Conservation (phyloP, 768 basidiomycete species). For the Pleurotus sapidus region DNA sequence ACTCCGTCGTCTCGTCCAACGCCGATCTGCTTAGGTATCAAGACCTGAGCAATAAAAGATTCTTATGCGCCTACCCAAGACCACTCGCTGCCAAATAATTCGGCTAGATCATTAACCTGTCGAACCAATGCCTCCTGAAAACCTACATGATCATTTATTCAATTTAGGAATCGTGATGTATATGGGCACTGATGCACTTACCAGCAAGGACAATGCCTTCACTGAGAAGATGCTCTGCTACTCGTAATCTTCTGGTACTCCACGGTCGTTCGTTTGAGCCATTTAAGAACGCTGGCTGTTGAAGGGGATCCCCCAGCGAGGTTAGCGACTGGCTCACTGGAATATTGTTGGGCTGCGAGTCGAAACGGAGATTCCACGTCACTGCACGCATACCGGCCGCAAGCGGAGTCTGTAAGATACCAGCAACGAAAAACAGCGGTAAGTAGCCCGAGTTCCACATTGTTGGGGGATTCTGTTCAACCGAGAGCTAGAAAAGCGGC, state of each 20-base stretch:
- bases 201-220: conserved; percentile 39
- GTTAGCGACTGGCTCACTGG: conserved; percentile 44
- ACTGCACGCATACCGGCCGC: conserved; percentile 30
- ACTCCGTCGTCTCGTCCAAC: conserved; percentile 62
- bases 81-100: conserved; percentile 53
- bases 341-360: conserved; percentile 48
- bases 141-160: conserved; percentile 21
- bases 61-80: conserved; percentile 36
- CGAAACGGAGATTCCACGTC: conserved; percentile 54
- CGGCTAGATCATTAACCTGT: conserved; percentile 54
- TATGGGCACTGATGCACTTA: conserved; percentile 12
- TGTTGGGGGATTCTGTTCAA: neutral
- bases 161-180: neutral
- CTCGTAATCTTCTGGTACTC: conserved; percentile 46
- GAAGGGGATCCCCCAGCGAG: conserved; percentile 38
- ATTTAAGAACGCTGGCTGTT: conserved; percentile 26
- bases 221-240: conserved; percentile 42
- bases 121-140: conserved; percentile 54
- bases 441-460: neutral
- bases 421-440: neutral
- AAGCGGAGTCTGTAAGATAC: neutral
- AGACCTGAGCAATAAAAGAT: too few relatives aligned
- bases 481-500: neutral
- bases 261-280: conserved; percentile 46
- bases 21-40: conserved; percentile 36